Conservation (phyloP, 176 grass and related monocot species). For the Carex kokanica region DNA sequence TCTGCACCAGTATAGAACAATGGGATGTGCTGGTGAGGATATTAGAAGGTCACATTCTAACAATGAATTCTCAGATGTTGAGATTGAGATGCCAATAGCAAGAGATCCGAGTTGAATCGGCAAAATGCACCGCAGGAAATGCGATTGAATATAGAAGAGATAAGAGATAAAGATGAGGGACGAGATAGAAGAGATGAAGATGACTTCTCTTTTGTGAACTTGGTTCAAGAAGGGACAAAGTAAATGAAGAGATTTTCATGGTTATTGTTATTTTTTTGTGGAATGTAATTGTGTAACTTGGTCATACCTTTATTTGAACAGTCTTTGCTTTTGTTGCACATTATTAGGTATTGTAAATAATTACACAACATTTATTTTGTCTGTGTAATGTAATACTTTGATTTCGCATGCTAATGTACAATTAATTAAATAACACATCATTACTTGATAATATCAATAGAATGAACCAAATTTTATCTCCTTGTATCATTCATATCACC, state of each 20-base stretch:
- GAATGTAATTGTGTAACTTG: neutral
- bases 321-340: neutral
- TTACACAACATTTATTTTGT: neutral
- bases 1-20: slow-evolving; percentile 55
- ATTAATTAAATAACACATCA: neutral
- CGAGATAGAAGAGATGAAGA: slow-evolving; percentile 16
- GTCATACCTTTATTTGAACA: neutral
- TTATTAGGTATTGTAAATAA: slow-evolving; percentile 5
- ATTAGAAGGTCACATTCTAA: slow-evolving; percentile 40
- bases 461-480: neutral
- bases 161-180: slow-evolving; percentile 14
- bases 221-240: slow-evolving; percentile 22
- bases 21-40: slow-evolving; percentile 32
- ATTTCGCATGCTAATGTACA: neutral
- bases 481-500: neutral
- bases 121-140: slow-evolving; percentile 26
- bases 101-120: slow-evolving; percentile 31
- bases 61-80: slow-evolving; percentile 43
- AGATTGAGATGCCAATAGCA: slow-evolving; percentile 28
- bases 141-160: slow-evolving; percentile 27
- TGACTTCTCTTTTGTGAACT: slow-evolving; percentile 57
- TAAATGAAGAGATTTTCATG: slow-evolving; percentile 27
- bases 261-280: neutral
- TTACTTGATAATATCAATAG: neutral
- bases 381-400: neutral